Evolutionary conservation across 2,329 filamentous ascomycete genomes (phyloP).

Genomic region (Alternaria novae-zelandiae): DNA sequence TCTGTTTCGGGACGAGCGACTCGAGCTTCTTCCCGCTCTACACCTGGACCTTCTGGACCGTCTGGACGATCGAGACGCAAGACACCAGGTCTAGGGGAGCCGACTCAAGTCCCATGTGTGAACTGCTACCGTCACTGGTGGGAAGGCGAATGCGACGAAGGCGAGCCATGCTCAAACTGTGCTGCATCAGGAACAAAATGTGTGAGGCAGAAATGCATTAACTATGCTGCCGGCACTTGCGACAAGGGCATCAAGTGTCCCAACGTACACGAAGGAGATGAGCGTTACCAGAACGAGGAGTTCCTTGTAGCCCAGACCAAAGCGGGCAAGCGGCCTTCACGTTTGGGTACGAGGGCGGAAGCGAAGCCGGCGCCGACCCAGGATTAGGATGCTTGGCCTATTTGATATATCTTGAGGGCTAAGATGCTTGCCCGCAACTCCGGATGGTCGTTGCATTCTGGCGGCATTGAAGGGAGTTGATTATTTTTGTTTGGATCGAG

Average conservation of each 20-base stretch:
- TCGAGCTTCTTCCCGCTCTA: background rate
- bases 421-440: background rate
- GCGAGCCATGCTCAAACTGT: background rate
- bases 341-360: background rate
- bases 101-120: background rate
- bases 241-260: background rate
- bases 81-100: background rate
- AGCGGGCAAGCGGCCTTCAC: background rate
- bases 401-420: background rate
- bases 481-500: background rate
- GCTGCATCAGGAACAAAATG: background rate
- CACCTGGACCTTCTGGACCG: background rate
- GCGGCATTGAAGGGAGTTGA: background rate
- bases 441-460: background rate
- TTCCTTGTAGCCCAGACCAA: background rate
- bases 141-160: background rate
- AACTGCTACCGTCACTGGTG: conserved; percentile 2
- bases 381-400: background rate
- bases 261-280: background rate
- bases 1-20: background rate
- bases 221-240: background rate
- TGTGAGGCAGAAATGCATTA: background rate
- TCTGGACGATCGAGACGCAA: background rate
- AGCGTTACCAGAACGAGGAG: background rate
- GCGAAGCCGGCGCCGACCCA: background rate